Evolutionary conservation across 352 stramenopile genomes (phyloP).

Genomic region (Phytopythium delawarense): DNA sequence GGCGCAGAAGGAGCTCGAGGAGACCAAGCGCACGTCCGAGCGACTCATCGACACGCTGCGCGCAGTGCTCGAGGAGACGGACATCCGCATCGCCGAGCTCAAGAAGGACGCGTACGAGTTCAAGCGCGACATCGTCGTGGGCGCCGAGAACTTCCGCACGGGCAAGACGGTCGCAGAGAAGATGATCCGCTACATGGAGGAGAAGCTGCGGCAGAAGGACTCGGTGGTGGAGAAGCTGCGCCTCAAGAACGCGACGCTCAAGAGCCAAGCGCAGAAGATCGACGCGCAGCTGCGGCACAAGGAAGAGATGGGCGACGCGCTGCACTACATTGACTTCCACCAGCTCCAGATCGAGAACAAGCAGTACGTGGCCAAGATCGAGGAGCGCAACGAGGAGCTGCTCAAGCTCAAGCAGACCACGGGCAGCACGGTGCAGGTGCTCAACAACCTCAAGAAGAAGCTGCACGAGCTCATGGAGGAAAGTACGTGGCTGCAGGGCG

Average conservation of each 20-base stretch:
- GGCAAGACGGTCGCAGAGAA: slow-evolving; percentile 93
- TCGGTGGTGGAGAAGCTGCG: slow-evolving; percentile 91
- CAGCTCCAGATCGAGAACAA: slow-evolving; percentile 97
- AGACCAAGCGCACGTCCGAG: slow-evolving; percentile 87
- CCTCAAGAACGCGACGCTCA: slow-evolving; percentile 93
- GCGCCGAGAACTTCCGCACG: slow-evolving; percentile 92
- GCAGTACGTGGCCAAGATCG: slow-evolving; percentile 93
- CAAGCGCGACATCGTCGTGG: slow-evolving; percentile 93
- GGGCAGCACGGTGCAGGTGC: slow-evolving; percentile 83
- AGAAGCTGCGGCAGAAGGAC: slow-evolving; percentile 92
- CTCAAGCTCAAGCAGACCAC: slow-evolving; percentile 90
- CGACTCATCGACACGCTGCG: slow-evolving; percentile 93
- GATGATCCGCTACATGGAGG: slow-evolving; percentile 94
- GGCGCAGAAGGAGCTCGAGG: slow-evolving; percentile 86
- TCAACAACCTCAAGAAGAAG: slow-evolving; percentile 91
- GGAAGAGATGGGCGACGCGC: slow-evolving; percentile 93
- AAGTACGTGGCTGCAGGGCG: slow-evolving; percentile 67
- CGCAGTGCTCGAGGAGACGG: slow-evolving; percentile 91
- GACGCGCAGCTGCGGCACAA: slow-evolving; percentile 91
- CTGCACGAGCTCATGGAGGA: slow-evolving; percentile 85
- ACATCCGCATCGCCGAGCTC: slow-evolving; percentile 92
- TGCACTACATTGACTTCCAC: slow-evolving; percentile 97
- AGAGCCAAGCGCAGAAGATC: slow-evolving; percentile 91
- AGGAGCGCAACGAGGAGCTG: slow-evolving; percentile 93
- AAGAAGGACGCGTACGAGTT: slow-evolving; percentile 97